Evolutionary conservation across 129 eudicot genomes (phyloP), one percentile per base, ranked within the genome.

Genomic region (Erigeron canadensis): DNA sequence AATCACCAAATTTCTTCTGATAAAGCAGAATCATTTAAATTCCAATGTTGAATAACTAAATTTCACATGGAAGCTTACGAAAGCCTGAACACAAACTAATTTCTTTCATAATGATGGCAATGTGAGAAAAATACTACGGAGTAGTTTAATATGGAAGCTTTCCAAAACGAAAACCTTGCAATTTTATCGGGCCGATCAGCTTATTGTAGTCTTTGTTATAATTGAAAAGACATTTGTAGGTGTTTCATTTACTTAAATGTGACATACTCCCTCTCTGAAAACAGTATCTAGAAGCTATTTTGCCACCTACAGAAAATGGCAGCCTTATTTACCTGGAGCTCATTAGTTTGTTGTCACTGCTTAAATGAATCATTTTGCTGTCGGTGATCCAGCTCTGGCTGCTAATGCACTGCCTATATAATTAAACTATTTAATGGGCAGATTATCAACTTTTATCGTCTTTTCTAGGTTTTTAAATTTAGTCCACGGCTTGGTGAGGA

Each of bases 301-400:
- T 94, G 67, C 99, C 99, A 10, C 97, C 99, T 79, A 90, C 69
- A 89, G 96, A 73, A 90, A 93, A 82, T 94, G 99, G 99, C 82
- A 97, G 47, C 99, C 99, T 72, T 89, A 90, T 46, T 78, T 94
- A 77, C 85, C 99, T 50, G 97, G 99, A 60, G 87, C 87, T 74
- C 97, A 90, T 73, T 96, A 94, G 80, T 97, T 94, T 69, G 96
- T 96, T 51, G 83, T 89, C 62, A 76, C 84, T 37, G 98, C 87
- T 82, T 95, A 86, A 66, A 55, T 81, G 66, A 94, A 94, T 79
- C 98, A 96, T 72, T 88, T 94, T 57, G 85, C 81, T 77, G 93
- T 77, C n/a, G 97, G 90, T 84, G 99, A 94, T 70, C 91, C 89
- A 22, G 96, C 99, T 67, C 48, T 90, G 64, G 86, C 98, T 74